Evolutionary conservation across 495 filamentous ascomycete genomes (phyloP).

Genomic region (Aspergillus incahuasiensis): DNA sequence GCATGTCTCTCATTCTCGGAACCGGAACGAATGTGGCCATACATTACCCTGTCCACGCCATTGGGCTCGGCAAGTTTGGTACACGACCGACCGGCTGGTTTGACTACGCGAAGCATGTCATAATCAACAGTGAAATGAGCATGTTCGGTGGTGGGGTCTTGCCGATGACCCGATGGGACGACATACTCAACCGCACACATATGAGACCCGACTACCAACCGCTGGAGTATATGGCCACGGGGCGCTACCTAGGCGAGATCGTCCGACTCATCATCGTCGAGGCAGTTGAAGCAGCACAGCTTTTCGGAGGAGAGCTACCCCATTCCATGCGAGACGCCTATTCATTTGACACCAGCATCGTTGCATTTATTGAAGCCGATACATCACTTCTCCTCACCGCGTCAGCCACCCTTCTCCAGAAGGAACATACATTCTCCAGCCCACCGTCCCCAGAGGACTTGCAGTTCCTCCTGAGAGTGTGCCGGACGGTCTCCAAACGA

Average conservation of each 20-base stretch:
- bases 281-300: conserved; percentile 44
- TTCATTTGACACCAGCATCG: conserved; percentile 65
- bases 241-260: conserved; percentile 81
- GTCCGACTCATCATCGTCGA: conserved; percentile 72
- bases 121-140: conserved; percentile 86
- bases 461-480: conserved; percentile 49
- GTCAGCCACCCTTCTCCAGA: conserved; percentile 45
- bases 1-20: conserved; percentile 76
- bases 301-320: conserved; percentile 55
- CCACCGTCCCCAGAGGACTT: conserved; percentile 49
- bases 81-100: conserved; percentile 37
- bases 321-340: conserved; percentile 57
- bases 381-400: conserved; percentile 38
- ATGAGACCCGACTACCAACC: conserved; percentile 81
- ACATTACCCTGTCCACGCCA: conserved; percentile 58
- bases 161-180: conserved; percentile 73
- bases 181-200: conserved; percentile 60
- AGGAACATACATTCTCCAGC: conserved; percentile 44
- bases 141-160: conserved; percentile 70
- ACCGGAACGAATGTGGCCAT: conserved; percentile 84
- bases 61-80: conserved; percentile 59
- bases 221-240: conserved; percentile 85
- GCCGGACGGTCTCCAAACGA: conserved; percentile 52
- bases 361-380: conserved; percentile 53
- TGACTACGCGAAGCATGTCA: conserved; percentile 55